Conservation (phyloP, 1,284 basidiomycete species). For the Rhodotorula sp. region DNA sequence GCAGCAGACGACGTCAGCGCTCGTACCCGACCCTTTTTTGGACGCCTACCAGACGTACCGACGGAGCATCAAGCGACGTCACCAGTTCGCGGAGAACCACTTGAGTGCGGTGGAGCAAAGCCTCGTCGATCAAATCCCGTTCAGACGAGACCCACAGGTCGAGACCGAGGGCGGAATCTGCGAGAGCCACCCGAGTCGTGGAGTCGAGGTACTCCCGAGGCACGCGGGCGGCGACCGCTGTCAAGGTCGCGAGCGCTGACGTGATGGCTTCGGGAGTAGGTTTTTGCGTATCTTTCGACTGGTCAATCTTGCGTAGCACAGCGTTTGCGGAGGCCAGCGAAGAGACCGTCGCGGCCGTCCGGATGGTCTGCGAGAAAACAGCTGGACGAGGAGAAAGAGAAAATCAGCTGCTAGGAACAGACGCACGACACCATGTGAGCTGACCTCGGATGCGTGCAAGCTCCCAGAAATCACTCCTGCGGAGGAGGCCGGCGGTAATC, state of each 20-base stretch:
- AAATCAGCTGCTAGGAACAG: too few species aligned
- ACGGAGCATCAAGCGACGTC: too few species aligned
- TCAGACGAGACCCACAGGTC: slow-evolving; percentile 24
- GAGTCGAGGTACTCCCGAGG: slow-evolving; percentile 31
- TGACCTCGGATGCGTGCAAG: slow-evolving; percentile 29
- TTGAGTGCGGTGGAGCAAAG: too few species aligned
- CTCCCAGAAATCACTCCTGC: slow-evolving; percentile 42
- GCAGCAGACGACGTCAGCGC: neutral
- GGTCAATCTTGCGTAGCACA: neutral
- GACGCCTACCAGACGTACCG: too few species aligned
- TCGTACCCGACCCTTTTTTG: neutral
- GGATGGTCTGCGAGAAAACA: too few species aligned
- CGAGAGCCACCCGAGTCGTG: slow-evolving; percentile 7
- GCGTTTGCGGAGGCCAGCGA: neutral
- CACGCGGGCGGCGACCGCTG: neutral
- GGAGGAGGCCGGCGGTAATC: slow-evolving; percentile 17
- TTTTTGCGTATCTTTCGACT: too few species aligned
- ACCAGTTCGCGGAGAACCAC: too few species aligned
- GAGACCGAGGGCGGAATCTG: slow-evolving; percentile 22
- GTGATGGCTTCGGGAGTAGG: neutral
- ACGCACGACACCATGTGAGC: neutral
- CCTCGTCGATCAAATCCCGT: neutral
- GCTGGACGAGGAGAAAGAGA: too few species aligned
- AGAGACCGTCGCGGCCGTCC: slow-evolving; percentile 11
- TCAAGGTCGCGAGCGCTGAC: slow-evolving; percentile 2